Conservation (phyloP, 768 basidiomycete species). For the Suillus occidentalis region DNA sequence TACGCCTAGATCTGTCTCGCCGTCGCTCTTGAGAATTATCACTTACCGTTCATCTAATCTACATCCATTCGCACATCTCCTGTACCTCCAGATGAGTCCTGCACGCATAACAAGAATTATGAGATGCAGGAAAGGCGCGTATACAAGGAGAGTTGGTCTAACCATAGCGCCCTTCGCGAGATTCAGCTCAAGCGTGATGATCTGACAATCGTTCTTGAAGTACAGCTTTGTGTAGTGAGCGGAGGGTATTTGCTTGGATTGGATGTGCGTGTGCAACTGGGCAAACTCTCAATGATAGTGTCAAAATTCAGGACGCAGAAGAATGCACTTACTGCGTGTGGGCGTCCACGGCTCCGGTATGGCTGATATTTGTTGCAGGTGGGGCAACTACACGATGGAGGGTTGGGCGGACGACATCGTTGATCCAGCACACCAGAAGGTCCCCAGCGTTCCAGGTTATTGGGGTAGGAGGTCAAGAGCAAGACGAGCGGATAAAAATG, state of each 20-base stretch:
- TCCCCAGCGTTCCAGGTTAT: constrained; percentile 79
- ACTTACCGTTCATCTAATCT: too few species aligned
- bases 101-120: too few species aligned
- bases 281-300: constrained; percentile 67
- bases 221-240: constrained; percentile 46
- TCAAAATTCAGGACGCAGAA: constrained; percentile 83
- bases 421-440: constrained; percentile 80
- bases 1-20: too few species aligned
- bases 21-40: too few species aligned
- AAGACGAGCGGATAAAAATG: constrained; percentile 21
- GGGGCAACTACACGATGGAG: constrained; percentile 86
- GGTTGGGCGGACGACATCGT: constrained; percentile 75
- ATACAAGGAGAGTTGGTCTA: too few species aligned
- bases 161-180: background rate
- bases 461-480: background rate
- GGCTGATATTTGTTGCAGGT: constrained; percentile 45
- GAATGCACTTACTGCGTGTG: constrained; percentile 77
- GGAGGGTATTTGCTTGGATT: constrained; percentile 69
- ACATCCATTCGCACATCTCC: too few species aligned
- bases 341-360: constrained; percentile 55
- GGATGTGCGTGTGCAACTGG: constrained; percentile 45
- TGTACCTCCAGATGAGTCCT: too few species aligned
- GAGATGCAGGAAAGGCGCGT: too few species aligned
- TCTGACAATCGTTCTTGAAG: too few species aligned
- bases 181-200: too few species aligned